Evolutionary conservation across 352 stramenopile genomes (phyloP).

Genomic region (Globisporangium recalcitrans): DNA sequence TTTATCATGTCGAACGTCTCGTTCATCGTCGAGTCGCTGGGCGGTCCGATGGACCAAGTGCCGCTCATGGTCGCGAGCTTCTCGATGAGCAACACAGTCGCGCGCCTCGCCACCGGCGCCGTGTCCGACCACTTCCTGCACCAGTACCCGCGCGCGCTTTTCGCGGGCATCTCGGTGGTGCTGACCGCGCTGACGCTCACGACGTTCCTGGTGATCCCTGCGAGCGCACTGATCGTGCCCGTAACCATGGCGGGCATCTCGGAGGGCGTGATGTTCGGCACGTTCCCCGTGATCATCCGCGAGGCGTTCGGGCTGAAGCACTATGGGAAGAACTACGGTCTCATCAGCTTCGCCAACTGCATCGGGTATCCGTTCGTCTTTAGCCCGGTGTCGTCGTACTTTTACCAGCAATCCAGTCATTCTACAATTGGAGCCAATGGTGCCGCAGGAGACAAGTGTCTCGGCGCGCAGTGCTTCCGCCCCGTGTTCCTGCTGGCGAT

Average conservation of each 20-base stretch:
- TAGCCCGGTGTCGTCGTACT: conserved; percentile 64
- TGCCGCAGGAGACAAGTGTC: conserved; percentile 39
- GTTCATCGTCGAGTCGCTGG: conserved; percentile 79
- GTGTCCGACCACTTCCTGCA: conserved; percentile 51
- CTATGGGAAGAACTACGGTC: conserved; percentile 84
- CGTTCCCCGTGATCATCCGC: conserved; percentile 75
- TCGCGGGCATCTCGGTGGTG: conserved; percentile 39
- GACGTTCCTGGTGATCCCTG: conserved; percentile 50
- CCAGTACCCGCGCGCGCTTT: conserved; percentile 49
- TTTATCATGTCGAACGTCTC: conserved; percentile 84
- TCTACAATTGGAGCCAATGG: conserved; percentile 13
- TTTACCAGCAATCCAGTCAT: conserved; percentile 55
- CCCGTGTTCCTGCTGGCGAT: conserved; percentile 62
- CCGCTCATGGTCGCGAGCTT: conserved; percentile 74
- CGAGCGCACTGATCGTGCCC: conserved; percentile 37
- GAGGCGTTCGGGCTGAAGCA: conserved; percentile 73
- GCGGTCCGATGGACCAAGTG: conserved; percentile 51
- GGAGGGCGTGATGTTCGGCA: conserved; percentile 78
- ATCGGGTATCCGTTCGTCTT: conserved; percentile 78
- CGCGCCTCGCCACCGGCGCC: conserved; percentile 49
- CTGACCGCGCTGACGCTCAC: conserved; percentile 45
- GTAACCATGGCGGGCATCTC: conserved; percentile 59
- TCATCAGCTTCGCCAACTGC: conserved; percentile 76
- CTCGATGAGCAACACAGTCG: conserved; percentile 68
- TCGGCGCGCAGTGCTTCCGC: conserved; percentile 53